Base-by-base conservation (phyloP, 305 asterid genomes). In the Fraxinus greggii region DNA sequence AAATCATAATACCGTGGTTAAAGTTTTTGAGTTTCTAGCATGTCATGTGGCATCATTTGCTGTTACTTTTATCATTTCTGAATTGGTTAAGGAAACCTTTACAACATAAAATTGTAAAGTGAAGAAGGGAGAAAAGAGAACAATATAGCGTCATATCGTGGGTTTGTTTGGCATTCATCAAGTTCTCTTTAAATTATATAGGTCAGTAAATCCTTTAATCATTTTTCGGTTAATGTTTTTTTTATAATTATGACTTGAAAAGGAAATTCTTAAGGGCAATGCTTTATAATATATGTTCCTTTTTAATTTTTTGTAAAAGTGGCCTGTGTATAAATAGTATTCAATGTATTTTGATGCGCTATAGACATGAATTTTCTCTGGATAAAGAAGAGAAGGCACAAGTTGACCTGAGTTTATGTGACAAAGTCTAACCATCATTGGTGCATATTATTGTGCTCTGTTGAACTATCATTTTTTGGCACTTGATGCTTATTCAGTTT, bases 401-500 rank as follows among this genome's bases (percentile, higher is more conserved):
- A 23, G 31, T 61, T 61, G 28, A 61, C 70, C 70, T 61, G 31
- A 21, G 0, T 61, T 19, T 61, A 61, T 23, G 29, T 61, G 33
- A 51, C 28, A 35, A 32, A 54, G 19, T 36, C 69, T 45, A 78
- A 45, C 38, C 36, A 35, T 24, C 56, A 75, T 45, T 61, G 33
- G 1, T 82, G 21, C 72, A 19, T 69, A 19, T 70, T 75, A 31
- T 79, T 59, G 19, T 29, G 38, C 59, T 83, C 9, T 48, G 12
- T 74, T 83, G 59, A 42, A 24, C 51, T 38, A 26, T 54, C 45
- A 38, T 35, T 12, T 31, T 35, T 32, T 32, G n/a, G 31, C 45
- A 26, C n/a, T 79, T 33, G 75, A 76, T 79, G 84, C 86, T 82
- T 72, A 85, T 24, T 42, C 17, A 65, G 38, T 36, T 65, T 79